A percentile compares a stretch with the other conserved stretches of the same genome.
Conservation (phyloP, 2,329 filamentous ascomycete genomes). For the Epichloe sp. region DNA sequence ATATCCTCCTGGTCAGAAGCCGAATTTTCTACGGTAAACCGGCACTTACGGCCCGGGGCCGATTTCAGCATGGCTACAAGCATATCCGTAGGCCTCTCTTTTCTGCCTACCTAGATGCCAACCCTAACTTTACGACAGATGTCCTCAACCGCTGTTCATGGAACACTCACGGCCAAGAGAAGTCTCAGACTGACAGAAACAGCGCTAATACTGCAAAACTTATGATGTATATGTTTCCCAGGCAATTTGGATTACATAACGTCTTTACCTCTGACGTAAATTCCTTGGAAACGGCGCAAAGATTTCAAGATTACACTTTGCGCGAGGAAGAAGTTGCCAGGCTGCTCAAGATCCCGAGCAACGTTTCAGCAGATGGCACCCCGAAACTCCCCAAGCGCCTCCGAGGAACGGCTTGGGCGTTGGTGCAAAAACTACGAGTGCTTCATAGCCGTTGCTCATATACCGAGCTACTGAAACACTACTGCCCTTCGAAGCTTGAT, state of each 20-base stretch:
- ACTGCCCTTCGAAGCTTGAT: slow-evolving; percentile 50
- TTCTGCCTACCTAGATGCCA: no score
- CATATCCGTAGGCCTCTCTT: slow-evolving; percentile 57
- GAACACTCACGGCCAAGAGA: not conserved
- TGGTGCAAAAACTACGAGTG: slow-evolving; percentile 57
- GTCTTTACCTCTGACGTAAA: slow-evolving; percentile 68
- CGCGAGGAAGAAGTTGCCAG: slow-evolving; percentile 66
- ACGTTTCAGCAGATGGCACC: slow-evolving; percentile 4
- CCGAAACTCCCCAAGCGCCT: slow-evolving; percentile 51
- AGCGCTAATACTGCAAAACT: slow-evolving; percentile 50
- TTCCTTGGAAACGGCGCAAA: slow-evolving; percentile 51
- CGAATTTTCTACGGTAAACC: slow-evolving; percentile 79
- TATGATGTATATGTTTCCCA: slow-evolving; percentile 88
- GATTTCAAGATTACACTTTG: slow-evolving; percentile 72
- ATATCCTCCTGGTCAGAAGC: slow-evolving; percentile 65
- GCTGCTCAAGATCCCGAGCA: slow-evolving; percentile 10
- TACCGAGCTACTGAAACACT: slow-evolving; percentile 60
- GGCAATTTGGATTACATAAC: slow-evolving; percentile 82
- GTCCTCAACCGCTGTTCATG: slow-evolving; percentile 58
- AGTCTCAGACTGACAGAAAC: slow-evolving; percentile 1
- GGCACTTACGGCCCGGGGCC: slow-evolving; percentile 52
- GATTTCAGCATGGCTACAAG: slow-evolving; percentile 60
- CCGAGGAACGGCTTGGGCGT: slow-evolving; percentile 41
- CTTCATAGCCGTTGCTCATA: slow-evolving; percentile 69
- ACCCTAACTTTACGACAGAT: slow-evolving; percentile 38